Conservation (phyloP, 1,284 basidiomycete genomes). For the Heterobasidion parviporum region DNA sequence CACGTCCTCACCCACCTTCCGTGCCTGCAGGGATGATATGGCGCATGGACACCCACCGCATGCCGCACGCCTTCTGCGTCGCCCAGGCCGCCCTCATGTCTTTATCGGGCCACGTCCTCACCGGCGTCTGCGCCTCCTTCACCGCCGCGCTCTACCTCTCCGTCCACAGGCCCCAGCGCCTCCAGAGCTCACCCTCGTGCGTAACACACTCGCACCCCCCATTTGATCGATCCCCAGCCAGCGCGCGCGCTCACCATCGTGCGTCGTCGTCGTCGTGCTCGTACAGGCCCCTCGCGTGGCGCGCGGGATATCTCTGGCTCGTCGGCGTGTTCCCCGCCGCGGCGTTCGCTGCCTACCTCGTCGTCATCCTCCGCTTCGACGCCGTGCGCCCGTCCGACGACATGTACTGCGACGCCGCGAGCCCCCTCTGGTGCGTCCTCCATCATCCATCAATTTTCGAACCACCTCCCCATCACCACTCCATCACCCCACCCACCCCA, state of each 20-base stretch:
- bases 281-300: conserved; percentile 21
- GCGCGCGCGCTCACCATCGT: conserved; percentile 12
- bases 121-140: conserved; percentile 42
- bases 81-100: conserved; percentile 40
- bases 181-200: conserved; percentile 24
- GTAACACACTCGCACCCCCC: conserved; percentile 14
- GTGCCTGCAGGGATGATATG: conserved; percentile 45
- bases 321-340: conserved; percentile 39
- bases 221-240: conserved; percentile 17
- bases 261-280: conserved; percentile 18
- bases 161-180: conserved; percentile 21
- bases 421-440: conserved; percentile 40
- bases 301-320: conserved; percentile 30
- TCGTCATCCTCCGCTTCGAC: conserved; percentile 33
- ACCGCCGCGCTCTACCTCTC: conserved; percentile 38
- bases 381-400: conserved; percentile 38
- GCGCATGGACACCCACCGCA: conserved; percentile 48
- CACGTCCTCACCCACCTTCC: neutral
- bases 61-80: conserved; percentile 51
- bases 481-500: neutral
- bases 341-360: conserved; percentile 33
- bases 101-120: conserved; percentile 37
- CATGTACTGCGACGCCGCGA: conserved; percentile 45
- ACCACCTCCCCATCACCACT: neutral
- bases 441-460: conserved; percentile 8